Evolutionary conservation across 805 yeast genomes (phyloP), one percentile per base, ranked within the genome.

Genomic region (Metschnikowia vanudenii): DNA sequence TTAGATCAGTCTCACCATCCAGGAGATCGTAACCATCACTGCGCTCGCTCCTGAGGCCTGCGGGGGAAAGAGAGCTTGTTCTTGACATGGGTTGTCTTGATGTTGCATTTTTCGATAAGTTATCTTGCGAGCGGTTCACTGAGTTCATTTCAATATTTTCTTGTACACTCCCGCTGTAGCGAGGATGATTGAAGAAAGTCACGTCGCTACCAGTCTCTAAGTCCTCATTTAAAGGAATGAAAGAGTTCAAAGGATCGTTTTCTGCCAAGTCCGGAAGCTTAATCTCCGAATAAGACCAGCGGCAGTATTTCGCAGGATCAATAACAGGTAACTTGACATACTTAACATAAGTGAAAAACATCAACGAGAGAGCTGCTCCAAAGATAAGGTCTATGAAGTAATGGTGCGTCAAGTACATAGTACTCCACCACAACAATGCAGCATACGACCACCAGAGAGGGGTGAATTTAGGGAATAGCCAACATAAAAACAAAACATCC

Each of bases 381-480:
- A 88, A 92, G 59, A 88, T 88, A 43, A 92, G 79, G 63, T 92
- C 98, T 50, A 92, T 81, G 61, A 94, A 94, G 65, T 92, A 92
- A 68, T 92, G 99, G 67, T 92, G 99, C 0, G 97, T 92, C 60
- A 92, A 76, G 66, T 92, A 92, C 99, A 92, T 92, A 13, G 98
- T 94, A 41, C 94, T 80, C 96, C 97, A 94, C 98, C 98, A 92
- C 56, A 94, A 76, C 95, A 96, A 89, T 52, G 81, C 69, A n/a
- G 89, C 94, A 63, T 92, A 94, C 16, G 74, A 67, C 62, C 84
- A 75, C 75, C 89, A 87, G 6, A 87, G 49, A 7, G 85, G 81
- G 1, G 81, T 73, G 39, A 73, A 72, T 35, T 69, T 74, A 11
- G 98, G 98, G 63, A 91, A 91, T 45, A 90, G 71, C 72, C 89